These are phyloP conservation scores for Leccinum cinnamomeum DNA, from an alignment of 1,284 basidiomycete species.

Conservation along the genomic window DNA sequence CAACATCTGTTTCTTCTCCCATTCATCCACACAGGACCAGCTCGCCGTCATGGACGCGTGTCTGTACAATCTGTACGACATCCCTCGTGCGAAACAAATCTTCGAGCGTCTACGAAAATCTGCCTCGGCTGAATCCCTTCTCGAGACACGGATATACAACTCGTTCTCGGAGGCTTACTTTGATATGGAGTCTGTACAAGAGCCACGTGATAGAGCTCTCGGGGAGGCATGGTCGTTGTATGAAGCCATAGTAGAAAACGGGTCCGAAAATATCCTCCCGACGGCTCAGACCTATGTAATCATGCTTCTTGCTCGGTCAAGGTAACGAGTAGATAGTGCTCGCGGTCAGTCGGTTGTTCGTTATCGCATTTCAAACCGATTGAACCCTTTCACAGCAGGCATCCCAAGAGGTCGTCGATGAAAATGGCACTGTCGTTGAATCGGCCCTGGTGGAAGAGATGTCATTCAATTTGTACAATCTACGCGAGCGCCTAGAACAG, in stretches of 20 bases:
- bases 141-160: too few relatives aligned
- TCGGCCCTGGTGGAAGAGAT: slow-evolving; percentile 41
- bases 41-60: slow-evolving; percentile 80
- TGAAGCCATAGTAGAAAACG: too few relatives aligned
- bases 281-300: too few relatives aligned
- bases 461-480: slow-evolving; percentile 72
- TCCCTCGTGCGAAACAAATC: slow-evolving; percentile 65
- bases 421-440: slow-evolving; percentile 15
- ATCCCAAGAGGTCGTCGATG: slow-evolving; percentile 23
- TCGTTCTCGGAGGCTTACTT: too few relatives aligned
- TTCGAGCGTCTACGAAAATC: slow-evolving; percentile 57
- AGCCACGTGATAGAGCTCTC: too few relatives aligned
- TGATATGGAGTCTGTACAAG: too few relatives aligned
- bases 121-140: too few relatives aligned
- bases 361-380: not conserved
- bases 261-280: too few relatives aligned
- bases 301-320: too few relatives aligned
- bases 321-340: slow-evolving; percentile 7
- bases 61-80: slow-evolving; percentile 68
- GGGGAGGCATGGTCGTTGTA: too few relatives aligned
- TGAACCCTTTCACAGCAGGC: slow-evolving; percentile 12
- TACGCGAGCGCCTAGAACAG: slow-evolving; percentile 65
- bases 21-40: slow-evolving; percentile 64
- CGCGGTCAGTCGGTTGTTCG: slow-evolving; percentile 17
- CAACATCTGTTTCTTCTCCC: slow-evolving; percentile 61